Conservation (phyloP, 2,329 filamentous ascomycete genomes). For the Aureobasidium sp. region DNA sequence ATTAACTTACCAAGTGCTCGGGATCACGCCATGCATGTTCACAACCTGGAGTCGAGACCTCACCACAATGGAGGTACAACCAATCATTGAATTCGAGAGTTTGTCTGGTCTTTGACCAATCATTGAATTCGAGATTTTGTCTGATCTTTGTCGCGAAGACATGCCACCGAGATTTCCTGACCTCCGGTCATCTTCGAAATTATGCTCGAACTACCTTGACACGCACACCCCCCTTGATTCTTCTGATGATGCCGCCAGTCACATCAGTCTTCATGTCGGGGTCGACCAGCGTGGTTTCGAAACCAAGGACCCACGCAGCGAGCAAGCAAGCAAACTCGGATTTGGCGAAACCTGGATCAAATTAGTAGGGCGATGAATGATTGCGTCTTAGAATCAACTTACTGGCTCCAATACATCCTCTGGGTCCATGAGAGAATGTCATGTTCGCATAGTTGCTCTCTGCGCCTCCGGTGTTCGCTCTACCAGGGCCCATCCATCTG, state of each 20-base stretch:
- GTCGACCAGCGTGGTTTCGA: slow-evolving; percentile 15
- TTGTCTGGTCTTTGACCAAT: background rate
- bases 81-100: background rate
- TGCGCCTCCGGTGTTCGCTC: slow-evolving; percentile 29
- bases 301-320: slow-evolving; percentile 18
- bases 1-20: background rate
- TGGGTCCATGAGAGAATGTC: slow-evolving; percentile 34
- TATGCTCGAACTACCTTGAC: slow-evolving; percentile 11
- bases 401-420: slow-evolving; percentile 23
- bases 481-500: slow-evolving; percentile 33
- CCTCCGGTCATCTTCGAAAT: background rate
- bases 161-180: background rate
- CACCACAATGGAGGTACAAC: background rate
- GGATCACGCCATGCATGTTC: background rate
- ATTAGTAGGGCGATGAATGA: background rate
- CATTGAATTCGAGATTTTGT: background rate
- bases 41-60: background rate
- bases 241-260: slow-evolving; percentile 9
- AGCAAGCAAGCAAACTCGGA: slow-evolving; percentile 21
- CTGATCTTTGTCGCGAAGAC: background rate
- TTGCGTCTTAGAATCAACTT: background rate
- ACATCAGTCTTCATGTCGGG: slow-evolving; percentile 8
- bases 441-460: slow-evolving; percentile 32
- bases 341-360: slow-evolving; percentile 16
- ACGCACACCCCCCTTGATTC: slow-evolving; percentile 9